phyloP scores from a whole-genome alignment of 2,329 filamentous ascomycete species.

The Ceratocystis cubensis region DNA sequence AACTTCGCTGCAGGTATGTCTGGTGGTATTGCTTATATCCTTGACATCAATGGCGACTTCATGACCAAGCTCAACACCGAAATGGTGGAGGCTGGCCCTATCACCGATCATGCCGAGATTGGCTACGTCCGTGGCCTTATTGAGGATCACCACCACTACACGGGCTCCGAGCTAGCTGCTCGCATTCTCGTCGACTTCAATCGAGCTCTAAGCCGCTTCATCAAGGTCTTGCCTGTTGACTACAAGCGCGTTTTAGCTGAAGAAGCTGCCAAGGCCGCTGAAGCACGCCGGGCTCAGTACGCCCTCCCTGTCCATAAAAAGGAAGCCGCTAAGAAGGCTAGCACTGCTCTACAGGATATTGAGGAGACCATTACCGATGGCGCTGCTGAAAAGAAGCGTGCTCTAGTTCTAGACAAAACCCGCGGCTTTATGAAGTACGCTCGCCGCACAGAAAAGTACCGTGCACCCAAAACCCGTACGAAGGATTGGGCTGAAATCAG shows the following conservation, averaged over 20 bases:
- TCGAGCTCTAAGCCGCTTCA: slow-evolving; percentile 74
- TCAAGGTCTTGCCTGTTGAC: slow-evolving; percentile 87
- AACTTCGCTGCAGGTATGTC: slow-evolving; percentile 99
- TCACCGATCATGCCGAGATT: slow-evolving; percentile 79
- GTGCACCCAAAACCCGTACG: slow-evolving; percentile 66
- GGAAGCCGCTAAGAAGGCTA: slow-evolving; percentile 35
- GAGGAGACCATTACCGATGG: slow-evolving; percentile 84
- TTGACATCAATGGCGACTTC: slow-evolving; percentile 84
- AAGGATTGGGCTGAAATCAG: slow-evolving; percentile 92
- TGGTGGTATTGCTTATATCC: slow-evolving; percentile 87
- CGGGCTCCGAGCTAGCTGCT: slow-evolving; percentile 85
- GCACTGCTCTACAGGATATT: slow-evolving; percentile 59
- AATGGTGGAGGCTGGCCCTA: slow-evolving; percentile 81
- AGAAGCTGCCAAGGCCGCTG: slow-evolving; percentile 72
- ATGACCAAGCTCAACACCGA: slow-evolving; percentile 88
- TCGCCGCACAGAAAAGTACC: slow-evolving; percentile 86
- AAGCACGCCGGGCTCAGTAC: slow-evolving; percentile 74
- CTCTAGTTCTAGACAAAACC: slow-evolving; percentile 93
- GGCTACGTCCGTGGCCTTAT: slow-evolving; percentile 82
- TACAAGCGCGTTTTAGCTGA: slow-evolving; percentile 89
- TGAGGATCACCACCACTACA: slow-evolving; percentile 96
- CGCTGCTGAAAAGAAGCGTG: slow-evolving; percentile 78
- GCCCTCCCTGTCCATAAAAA: slow-evolving; percentile 65
- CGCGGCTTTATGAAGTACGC: slow-evolving; percentile 96
- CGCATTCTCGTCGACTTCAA: slow-evolving; percentile 93